phyloP scores from a whole-genome alignment of 2,329 filamentous ascomycete species.

The Penicillium digitatum region DNA sequence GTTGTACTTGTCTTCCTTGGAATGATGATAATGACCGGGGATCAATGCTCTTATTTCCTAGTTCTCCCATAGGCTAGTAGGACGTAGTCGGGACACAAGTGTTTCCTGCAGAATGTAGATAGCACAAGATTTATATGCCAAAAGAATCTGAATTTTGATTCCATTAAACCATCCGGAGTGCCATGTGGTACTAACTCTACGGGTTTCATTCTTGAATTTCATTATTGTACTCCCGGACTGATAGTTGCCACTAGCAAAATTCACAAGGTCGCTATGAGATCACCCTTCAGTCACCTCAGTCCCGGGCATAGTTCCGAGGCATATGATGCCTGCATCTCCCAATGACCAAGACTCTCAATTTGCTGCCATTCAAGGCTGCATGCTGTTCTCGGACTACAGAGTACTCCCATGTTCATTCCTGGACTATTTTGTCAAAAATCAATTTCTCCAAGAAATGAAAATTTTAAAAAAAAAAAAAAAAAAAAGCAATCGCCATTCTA shows the following conservation, averaged over 20 bases:
- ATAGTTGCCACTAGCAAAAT: neutral
- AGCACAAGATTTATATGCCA: neutral
- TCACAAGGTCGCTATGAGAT: constrained; percentile 1
- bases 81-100: neutral
- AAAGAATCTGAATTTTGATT: neutral
- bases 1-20: neutral
- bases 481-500: neutral
- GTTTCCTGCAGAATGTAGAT: neutral
- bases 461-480: no score
- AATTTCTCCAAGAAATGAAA: neutral
- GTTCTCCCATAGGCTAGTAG: constrained; percentile 1
- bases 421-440: neutral
- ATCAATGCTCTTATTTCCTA: neutral
- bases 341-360: neutral
- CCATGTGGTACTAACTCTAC: neutral
- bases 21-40: neutral
- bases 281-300: neutral
- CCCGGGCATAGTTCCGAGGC: neutral
- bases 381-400: neutral
- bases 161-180: neutral
- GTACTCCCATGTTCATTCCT: no score
- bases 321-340: neutral
- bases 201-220: neutral
- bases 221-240: neutral
- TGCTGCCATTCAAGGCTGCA: neutral